Percentiles rank a stretch among this genome's conserved stretches.
Evolutionary conservation across 1,284 basidiomycete species (phyloP).

Genomic region (Malassezia caprae): DNA sequence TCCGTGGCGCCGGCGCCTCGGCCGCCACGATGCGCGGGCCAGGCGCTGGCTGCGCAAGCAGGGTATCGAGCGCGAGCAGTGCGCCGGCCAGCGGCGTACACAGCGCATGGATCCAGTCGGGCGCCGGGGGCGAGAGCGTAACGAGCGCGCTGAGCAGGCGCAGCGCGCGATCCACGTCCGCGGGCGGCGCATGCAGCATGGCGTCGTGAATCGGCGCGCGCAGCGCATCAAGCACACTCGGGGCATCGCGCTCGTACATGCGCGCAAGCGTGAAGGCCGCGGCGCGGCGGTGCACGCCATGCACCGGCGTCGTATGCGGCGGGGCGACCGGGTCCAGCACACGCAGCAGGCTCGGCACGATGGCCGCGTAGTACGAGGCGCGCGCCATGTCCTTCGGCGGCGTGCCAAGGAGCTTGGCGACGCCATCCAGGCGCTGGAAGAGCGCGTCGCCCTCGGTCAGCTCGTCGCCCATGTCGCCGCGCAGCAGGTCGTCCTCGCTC

Average conservation of each 20-base stretch:
- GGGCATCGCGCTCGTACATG: conserved; percentile 22
- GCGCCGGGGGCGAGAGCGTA: conserved; percentile 35
- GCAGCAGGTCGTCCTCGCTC: conserved; percentile 20
- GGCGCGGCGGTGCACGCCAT: conserved; percentile 26
- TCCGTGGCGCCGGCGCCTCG: not conserved
- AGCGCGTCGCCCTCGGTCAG: conserved; percentile 14
- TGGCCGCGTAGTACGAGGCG: conserved; percentile 19
- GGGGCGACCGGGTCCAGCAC: conserved; percentile 26
- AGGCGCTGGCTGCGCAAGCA: conserved; percentile 15
- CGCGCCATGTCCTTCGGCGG: conserved; percentile 26
- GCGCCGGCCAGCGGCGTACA: conserved; percentile 23
- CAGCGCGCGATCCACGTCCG: conserved; percentile 10
- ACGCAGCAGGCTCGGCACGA: conserved; percentile 24
- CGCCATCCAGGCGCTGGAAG: conserved; percentile 5
- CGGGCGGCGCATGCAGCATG: not conserved
- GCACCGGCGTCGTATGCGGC: conserved; percentile 20
- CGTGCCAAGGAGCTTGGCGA: conserved; percentile 23
- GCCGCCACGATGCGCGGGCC: conserved; percentile 1
- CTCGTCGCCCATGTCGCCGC: conserved; percentile 14
- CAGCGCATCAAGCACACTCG: conserved; percentile 11
- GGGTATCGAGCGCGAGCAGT: conserved; percentile 27
- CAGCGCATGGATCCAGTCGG: conserved; percentile 27
- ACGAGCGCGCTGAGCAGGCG: conserved; percentile 24
- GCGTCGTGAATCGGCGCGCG: not conserved
- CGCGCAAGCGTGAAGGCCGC: conserved; percentile 29